These are phyloP conservation scores for Clarkia xantiana DNA, from an alignment of 345 rosid genomes.

Conservation along the genomic window DNA sequence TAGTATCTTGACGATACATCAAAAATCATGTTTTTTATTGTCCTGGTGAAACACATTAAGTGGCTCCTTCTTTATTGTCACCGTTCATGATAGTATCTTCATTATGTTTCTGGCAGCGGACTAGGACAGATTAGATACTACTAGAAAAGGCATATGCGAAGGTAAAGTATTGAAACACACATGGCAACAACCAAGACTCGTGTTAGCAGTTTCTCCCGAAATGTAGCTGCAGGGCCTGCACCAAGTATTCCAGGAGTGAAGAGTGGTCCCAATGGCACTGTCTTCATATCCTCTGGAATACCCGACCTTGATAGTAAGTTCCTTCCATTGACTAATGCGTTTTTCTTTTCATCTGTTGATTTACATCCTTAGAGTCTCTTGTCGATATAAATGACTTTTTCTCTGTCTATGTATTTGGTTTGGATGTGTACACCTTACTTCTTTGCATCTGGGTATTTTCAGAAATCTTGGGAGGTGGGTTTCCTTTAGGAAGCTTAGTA, in stretches of 20 bases:
- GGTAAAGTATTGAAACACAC: too few species aligned
- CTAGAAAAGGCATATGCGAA: too few species aligned
- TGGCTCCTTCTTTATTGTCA: too few species aligned
- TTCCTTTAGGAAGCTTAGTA: conserved; percentile 69
- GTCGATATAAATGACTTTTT: not conserved
- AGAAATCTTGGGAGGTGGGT: conserved; percentile 83
- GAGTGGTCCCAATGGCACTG: conserved; percentile 71
- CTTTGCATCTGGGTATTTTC: conserved; percentile 4
- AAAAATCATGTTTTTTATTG: too few species aligned
- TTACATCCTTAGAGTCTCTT: not conserved
- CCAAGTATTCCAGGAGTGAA: conserved; percentile 55
- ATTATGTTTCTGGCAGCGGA: too few species aligned
- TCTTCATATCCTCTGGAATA: conserved; percentile 61
- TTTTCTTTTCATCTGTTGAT: not conserved
- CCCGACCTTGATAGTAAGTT: conserved; percentile 78
- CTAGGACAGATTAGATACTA: too few species aligned
- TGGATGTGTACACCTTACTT: not conserved
- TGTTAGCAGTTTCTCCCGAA: conserved; percentile 73
- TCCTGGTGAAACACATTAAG: too few species aligned
- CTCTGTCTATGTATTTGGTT: too few species aligned
- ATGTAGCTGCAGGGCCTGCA: conserved; percentile 23
- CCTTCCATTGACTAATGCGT: not conserved
- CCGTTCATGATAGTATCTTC: too few species aligned
- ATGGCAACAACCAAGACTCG: conserved; percentile 64
- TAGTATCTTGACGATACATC: too few species aligned